These are phyloP conservation scores for Desmodesmus armatus DNA, from an alignment of 139 green algal species.

Conservation along the genomic window DNA sequence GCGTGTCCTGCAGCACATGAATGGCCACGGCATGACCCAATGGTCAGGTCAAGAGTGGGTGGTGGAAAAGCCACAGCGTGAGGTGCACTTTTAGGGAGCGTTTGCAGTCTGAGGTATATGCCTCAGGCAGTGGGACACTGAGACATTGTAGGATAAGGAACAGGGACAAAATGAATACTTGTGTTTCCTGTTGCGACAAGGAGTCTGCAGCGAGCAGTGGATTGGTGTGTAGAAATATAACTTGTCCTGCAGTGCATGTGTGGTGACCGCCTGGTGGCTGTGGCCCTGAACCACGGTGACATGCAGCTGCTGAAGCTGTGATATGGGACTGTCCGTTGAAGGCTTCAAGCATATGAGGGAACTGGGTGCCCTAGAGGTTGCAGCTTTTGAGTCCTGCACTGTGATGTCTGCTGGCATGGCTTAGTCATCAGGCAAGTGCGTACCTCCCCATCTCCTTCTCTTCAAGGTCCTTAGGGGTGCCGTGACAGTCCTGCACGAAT, in stretches of 20 bases:
- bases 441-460: slow-evolving; percentile 33
- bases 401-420: neutral
- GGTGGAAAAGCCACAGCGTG: too few relatives aligned
- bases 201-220: too few relatives aligned
- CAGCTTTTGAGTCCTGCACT: neutral
- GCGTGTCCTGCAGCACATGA: slow-evolving; percentile 17
- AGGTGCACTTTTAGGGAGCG: too few relatives aligned
- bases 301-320: neutral
- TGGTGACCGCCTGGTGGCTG: neutral
- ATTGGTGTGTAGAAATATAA: neutral
- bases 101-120: too few relatives aligned
- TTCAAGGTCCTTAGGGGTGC: slow-evolving; percentile 39
- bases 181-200: too few relatives aligned
- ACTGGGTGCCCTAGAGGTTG: neutral
- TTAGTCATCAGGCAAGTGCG: neutral
- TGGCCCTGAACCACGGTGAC: neutral
- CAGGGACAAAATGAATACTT: neutral
- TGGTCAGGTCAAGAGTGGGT: too few relatives aligned
- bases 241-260: neutral
- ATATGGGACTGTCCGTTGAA: too few relatives aligned
- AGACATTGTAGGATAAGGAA: too few relatives aligned
- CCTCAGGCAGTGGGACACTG: too few relatives aligned
- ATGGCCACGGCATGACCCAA: neutral
- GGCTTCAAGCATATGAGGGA: neutral
- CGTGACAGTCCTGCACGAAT: neutral